Evolutionary conservation across 2,329 filamentous ascomycete genomes (phyloP).

Genomic region (Colletotrichum caudatum): DNA sequence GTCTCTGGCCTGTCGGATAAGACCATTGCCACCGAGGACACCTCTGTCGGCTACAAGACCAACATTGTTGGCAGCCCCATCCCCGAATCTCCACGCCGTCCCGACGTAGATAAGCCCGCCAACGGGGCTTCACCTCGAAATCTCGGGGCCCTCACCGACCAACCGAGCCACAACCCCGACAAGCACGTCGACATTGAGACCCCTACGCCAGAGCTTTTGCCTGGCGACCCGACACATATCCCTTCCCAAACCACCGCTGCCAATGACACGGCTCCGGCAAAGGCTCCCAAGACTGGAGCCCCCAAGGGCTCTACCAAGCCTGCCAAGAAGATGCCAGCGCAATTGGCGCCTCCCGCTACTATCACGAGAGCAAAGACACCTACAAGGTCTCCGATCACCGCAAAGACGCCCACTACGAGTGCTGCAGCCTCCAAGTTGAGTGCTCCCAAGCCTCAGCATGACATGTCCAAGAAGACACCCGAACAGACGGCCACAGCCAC

Average conservation of each 20-base stretch:
- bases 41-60: conserved; percentile 51
- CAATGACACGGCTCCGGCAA: conserved; percentile 46
- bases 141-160: conserved; percentile 47
- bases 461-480: conserved; percentile 32
- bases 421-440: conserved; percentile 46
- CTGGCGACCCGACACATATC: conserved; percentile 47
- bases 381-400: conserved; percentile 52
- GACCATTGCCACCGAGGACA: conserved; percentile 44
- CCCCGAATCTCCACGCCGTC: conserved; percentile 56
- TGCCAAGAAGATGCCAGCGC: conserved; percentile 50
- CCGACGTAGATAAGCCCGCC: conserved; percentile 45
- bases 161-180: conserved; percentile 55
- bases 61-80: conserved; percentile 55
- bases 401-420: conserved; percentile 55
- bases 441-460: conserved; percentile 45
- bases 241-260: conserved; percentile 33
- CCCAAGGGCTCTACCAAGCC: conserved; percentile 43
- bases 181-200: conserved; percentile 57
- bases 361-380: conserved; percentile 50
- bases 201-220: conserved; percentile 48
- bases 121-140: conserved; percentile 40
- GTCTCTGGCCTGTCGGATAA: conserved; percentile 39
- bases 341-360: conserved; percentile 38
- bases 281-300: conserved; percentile 43
- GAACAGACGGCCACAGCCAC: conserved; percentile 42